phyloP scores from a whole-genome alignment of 1,284 basidiomycete species.

The Porodaedalea pini region DNA sequence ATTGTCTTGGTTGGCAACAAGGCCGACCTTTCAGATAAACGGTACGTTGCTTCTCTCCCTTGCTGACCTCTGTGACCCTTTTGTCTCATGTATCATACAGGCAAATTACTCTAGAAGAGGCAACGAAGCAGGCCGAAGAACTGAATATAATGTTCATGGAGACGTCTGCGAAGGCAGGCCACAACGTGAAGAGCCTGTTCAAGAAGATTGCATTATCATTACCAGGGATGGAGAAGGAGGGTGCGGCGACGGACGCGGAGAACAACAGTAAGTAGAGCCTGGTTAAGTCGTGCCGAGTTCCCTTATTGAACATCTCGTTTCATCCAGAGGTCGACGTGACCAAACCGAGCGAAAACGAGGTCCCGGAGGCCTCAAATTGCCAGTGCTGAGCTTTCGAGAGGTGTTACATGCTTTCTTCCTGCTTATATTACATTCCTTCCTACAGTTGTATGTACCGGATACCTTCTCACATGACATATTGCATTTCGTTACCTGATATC shows the following conservation, averaged over 20 bases:
- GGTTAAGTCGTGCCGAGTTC: slow-evolving; percentile 10
- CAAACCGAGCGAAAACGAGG: slow-evolving; percentile 53
- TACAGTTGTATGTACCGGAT: slow-evolving; percentile 10
- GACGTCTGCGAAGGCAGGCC: slow-evolving; percentile 98
- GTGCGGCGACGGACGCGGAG: slow-evolving; percentile 55
- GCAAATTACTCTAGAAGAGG: slow-evolving; percentile 98
- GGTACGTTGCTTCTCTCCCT: slow-evolving; percentile 45
- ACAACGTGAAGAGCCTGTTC: slow-evolving; percentile 98
- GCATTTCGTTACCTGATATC: slow-evolving; percentile 18
- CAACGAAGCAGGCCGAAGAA: slow-evolving; percentile 90
- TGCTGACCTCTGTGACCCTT: slow-evolving; percentile 3
- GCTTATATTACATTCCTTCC: slow-evolving; percentile 13
- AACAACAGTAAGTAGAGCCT: slow-evolving; percentile 59
- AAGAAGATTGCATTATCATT: slow-evolving; percentile 99
- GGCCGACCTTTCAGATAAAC: slow-evolving; percentile 92
- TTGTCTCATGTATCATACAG: slow-evolving; percentile 39
- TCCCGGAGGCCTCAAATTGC: slow-evolving; percentile 77
- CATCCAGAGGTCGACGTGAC: slow-evolving; percentile 77
- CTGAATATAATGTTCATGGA: slow-evolving; percentile 99
- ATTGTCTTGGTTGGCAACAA: slow-evolving; percentile 99
- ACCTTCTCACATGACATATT: slow-evolving; percentile 13
- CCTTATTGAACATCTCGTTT: neutral
- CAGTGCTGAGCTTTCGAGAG: slow-evolving; percentile 48
- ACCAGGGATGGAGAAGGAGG: slow-evolving; percentile 91
- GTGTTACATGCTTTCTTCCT: slow-evolving; percentile 14